These are phyloP conservation scores for Trichoderma sp. DNA, from an alignment of 2,329 filamentous ascomycete genomes.

Conservation along the genomic window DNA sequence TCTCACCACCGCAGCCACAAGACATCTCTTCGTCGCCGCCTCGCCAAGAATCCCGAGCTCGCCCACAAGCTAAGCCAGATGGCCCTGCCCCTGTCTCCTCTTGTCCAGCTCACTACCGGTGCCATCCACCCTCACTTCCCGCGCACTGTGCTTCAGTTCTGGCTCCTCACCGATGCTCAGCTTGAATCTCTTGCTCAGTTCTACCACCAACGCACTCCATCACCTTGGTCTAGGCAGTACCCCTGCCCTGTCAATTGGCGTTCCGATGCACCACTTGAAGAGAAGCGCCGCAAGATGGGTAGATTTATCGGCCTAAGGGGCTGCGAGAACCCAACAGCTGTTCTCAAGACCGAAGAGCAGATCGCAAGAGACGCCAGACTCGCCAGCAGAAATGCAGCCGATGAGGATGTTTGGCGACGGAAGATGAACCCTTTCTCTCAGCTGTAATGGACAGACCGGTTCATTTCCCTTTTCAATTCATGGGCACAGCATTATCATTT, in stretches of 20 bases:
- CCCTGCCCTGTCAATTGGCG: slow-evolving; percentile 70
- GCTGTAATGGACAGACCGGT: neutral
- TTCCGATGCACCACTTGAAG: slow-evolving; percentile 56
- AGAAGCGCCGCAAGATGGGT: slow-evolving; percentile 74
- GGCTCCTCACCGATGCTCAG: slow-evolving; percentile 71
- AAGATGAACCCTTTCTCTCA: slow-evolving; percentile 46
- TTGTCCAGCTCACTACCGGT: slow-evolving; percentile 66
- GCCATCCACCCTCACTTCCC: slow-evolving; percentile 69
- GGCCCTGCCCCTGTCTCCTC: slow-evolving; percentile 66
- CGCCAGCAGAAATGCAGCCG: slow-evolving; percentile 43
- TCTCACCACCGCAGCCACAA: slow-evolving; percentile 38
- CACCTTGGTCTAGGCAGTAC: slow-evolving; percentile 61
- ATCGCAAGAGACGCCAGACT: slow-evolving; percentile 50
- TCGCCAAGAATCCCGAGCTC: slow-evolving; percentile 56
- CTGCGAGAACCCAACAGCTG: slow-evolving; percentile 45
- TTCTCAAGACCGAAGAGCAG: slow-evolving; percentile 52
- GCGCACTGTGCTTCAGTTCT: slow-evolving; percentile 68
- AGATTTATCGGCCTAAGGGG: slow-evolving; percentile 73
- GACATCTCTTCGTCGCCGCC: slow-evolving; percentile 39
- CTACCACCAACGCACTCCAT: slow-evolving; percentile 70
- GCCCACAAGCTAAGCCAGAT: slow-evolving; percentile 67
- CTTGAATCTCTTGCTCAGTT: slow-evolving; percentile 72
- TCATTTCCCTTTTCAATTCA: neutral
- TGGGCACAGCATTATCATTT: neutral
- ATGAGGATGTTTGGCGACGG: slow-evolving; percentile 53